Conservation (phyloP, 176 grass and related monocot species). For the Juncus effusus region DNA sequence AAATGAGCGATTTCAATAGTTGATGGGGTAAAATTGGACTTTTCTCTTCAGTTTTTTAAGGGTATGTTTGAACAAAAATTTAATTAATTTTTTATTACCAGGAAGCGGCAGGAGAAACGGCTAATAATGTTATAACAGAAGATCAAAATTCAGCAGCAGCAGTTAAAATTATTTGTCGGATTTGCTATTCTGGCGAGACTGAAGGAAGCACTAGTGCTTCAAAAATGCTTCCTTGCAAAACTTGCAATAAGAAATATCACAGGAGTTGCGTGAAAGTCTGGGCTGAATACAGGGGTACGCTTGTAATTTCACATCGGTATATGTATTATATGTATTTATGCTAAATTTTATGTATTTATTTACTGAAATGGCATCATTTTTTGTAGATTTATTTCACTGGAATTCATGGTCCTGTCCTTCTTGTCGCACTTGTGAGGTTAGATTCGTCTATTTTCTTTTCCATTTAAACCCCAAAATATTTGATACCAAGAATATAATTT, state of each 20-base stretch:
- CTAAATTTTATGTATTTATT: neutral
- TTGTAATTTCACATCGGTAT: neutral
- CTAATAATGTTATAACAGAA: neutral
- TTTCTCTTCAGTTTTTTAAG: neutral
- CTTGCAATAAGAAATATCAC: constrained; percentile 92
- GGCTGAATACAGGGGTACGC: constrained; percentile 88
- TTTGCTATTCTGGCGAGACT: constrained; percentile 87
- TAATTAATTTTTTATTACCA: constrained; percentile 10
- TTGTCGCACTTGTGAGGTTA: constrained; percentile 85
- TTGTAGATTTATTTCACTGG: constrained; percentile 93
- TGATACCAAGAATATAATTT: neutral
- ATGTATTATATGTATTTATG: neutral
- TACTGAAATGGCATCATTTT: constrained; percentile 18
- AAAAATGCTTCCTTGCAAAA: constrained; percentile 96
- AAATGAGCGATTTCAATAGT: too few species aligned
- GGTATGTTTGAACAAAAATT: neutral
- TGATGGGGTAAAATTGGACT: neutral
- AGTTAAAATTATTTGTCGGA: constrained; percentile 83
- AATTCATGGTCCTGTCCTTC: constrained; percentile 77
- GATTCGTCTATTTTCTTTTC: constrained; percentile 19
- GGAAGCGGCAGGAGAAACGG: constrained; percentile 14
- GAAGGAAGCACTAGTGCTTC: constrained; percentile 76
- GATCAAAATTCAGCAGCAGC: constrained; percentile 2
- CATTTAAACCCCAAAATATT: constrained; percentile 4
- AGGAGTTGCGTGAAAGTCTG: constrained; percentile 83